Evolutionary conservation across 768 basidiomycete genomes (phyloP).

Genomic region (Amylocystis lapponica): DNA sequence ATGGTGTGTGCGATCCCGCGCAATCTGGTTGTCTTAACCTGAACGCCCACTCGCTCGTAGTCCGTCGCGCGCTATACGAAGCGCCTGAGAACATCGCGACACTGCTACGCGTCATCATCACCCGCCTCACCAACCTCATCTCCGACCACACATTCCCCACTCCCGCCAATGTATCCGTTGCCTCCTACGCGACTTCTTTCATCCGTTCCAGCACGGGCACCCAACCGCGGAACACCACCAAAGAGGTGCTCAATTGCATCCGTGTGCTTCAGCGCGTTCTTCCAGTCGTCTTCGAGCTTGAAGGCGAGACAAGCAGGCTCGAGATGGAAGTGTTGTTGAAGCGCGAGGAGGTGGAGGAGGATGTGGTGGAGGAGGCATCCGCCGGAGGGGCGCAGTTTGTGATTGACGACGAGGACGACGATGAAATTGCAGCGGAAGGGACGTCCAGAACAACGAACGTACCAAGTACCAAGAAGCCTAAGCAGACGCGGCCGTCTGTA

Average conservation of each 20-base stretch:
- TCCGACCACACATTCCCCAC: conserved; percentile 80
- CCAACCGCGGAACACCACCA: conserved; percentile 71
- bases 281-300: conserved; percentile 82
- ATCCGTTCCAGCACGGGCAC: conserved; percentile 54
- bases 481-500: conserved; percentile 62
- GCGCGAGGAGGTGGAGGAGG: conserved; percentile 44
- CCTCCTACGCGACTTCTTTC: conserved; percentile 64
- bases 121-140: conserved; percentile 67
- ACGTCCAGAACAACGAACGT: conserved; percentile 8
- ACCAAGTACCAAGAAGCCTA: conserved; percentile 21
- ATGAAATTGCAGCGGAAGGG: conserved; percentile 17
- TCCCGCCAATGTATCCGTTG: conserved; percentile 45
- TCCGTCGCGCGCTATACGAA: conserved; percentile 73
- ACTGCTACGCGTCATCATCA: conserved; percentile 64
- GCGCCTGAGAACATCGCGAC: conserved; percentile 86
- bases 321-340: conserved; percentile 85
- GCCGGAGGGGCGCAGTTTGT: conserved; percentile 64
- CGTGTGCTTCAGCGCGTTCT: conserved; percentile 84
- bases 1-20: conserved; percentile 48
- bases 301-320: conserved; percentile 65
- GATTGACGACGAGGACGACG: conserved; percentile 75
- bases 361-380: conserved; percentile 14
- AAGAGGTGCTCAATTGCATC: conserved; percentile 89
- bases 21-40: too few species aligned
- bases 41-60: too few species aligned